Percentiles rank a stretch among this genome's conserved stretches.
Evolutionary conservation across 306 rosid genomes (phyloP).

Genomic region (Trifolium fragiferum): DNA sequence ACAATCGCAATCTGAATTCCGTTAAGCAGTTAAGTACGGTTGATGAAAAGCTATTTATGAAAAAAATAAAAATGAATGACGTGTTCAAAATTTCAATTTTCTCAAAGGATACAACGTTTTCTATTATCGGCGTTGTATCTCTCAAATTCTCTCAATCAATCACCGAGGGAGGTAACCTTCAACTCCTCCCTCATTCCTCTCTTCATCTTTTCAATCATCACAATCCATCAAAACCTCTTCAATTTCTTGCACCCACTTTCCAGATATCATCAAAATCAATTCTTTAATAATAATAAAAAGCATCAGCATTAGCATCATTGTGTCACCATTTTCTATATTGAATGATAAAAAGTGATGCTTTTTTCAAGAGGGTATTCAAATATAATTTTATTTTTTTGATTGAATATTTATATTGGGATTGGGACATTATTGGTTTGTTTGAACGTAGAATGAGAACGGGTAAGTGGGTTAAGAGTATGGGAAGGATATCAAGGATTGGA

Average conservation of each 20-base stretch:
- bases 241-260: slow-evolving; percentile 1
- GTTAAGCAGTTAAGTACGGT: slow-evolving; percentile 31
- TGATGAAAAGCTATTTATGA: slow-evolving; percentile 28
- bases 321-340: neutral
- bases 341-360: neutral
- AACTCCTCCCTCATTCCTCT: neutral
- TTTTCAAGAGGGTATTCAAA: neutral
- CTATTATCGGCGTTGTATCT: slow-evolving; percentile 23
- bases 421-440: slow-evolving; percentile 15
- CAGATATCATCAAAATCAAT: neutral
- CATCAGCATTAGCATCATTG: no score
- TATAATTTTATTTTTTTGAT: neutral
- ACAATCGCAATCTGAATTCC: neutral
- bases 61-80: neutral
- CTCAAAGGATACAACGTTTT: slow-evolving; percentile 8
- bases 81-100: neutral
- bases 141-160: neutral
- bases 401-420: neutral
- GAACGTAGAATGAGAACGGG: slow-evolving; percentile 53
- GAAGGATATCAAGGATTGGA: slow-evolving; percentile 77
- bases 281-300: neutral
- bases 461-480: slow-evolving; percentile 65
- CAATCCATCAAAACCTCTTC: neutral
- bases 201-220: neutral
- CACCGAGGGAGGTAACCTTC: slow-evolving; percentile 17